phyloP scores from a whole-genome alignment of 2,329 filamentous ascomycete genomes.

The Fusarium illudens region DNA sequence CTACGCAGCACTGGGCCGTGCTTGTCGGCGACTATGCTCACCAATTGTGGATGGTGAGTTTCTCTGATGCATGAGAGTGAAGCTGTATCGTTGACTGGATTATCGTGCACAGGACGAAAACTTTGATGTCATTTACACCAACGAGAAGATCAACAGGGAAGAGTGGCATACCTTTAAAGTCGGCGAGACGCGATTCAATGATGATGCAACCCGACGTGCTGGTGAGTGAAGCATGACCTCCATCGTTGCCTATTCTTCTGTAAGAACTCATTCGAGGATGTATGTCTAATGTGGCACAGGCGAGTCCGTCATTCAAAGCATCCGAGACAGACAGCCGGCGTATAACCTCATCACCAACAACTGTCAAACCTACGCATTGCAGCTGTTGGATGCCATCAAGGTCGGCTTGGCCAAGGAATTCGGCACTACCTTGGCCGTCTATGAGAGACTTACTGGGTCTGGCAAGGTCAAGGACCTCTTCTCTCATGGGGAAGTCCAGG shows the following conservation, averaged over 20 bases:
- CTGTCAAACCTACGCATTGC: conserved; percentile 65
- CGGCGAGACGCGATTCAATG: conserved; percentile 62
- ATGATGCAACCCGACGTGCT: conserved; percentile 60
- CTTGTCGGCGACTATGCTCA: conserved; percentile 64
- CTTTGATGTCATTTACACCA: conserved; percentile 65
- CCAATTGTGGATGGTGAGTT: conserved; percentile 66
- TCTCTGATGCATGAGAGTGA: fast-evolving
- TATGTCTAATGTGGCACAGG: conserved; percentile 41
- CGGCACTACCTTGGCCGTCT: conserved; percentile 62
- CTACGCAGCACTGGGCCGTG: conserved; percentile 68
- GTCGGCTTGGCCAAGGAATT: conserved; percentile 60
- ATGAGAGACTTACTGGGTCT: conserved; percentile 58
- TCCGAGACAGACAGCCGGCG: conserved; percentile 56
- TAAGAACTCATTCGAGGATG: neutral
- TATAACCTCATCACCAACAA: conserved; percentile 70
- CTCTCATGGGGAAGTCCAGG: conserved; percentile 42
- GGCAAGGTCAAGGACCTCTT: conserved; percentile 64
- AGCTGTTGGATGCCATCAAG: conserved; percentile 63
- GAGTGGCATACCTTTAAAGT: conserved; percentile 62
- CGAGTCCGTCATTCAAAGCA: conserved; percentile 62
- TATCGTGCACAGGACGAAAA: conserved; percentile 56
- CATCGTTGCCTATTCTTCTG: neutral
- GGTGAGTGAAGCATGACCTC: conserved; percentile 46
- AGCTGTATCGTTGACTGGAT: neutral
- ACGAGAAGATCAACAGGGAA: conserved; percentile 54